Percentiles rank a stretch among this genome's conserved stretches.
Conservation (phyloP, 805 yeast species). For the Metschnikowia bowlesiae region DNA sequence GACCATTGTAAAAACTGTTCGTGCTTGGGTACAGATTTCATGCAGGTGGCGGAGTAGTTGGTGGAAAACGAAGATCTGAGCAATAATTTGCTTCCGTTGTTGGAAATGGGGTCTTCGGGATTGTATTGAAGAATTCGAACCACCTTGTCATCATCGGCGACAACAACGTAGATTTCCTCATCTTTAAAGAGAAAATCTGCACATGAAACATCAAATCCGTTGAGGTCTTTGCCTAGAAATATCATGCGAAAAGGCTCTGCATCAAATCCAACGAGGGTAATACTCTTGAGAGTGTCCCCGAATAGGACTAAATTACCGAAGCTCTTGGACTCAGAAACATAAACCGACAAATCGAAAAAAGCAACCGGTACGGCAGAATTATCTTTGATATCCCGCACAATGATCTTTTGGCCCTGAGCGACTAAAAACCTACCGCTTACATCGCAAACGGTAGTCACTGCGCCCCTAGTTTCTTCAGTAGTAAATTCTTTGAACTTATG, state of each 20-base stretch:
- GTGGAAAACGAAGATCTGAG: constrained; percentile 66
- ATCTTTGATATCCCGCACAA: constrained; percentile 80
- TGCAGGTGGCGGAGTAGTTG: constrained; percentile 55
- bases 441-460: constrained; percentile 72
- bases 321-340: constrained; percentile 72
- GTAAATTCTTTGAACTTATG: constrained; percentile 70
- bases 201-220: constrained; percentile 56
- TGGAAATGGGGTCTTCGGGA: constrained; percentile 83
- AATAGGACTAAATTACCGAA: constrained; percentile 76
- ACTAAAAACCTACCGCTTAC: constrained; percentile 79
- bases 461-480: constrained; percentile 75
- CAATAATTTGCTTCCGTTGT: constrained; percentile 72
- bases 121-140: constrained; percentile 79
- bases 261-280: constrained; percentile 83
- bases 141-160: constrained; percentile 63
- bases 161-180: constrained; percentile 60
- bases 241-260: constrained; percentile 92
- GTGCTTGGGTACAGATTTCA: constrained; percentile 43
- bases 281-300: constrained; percentile 75
- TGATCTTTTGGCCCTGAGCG: constrained; percentile 79
- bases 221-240: constrained; percentile 68
- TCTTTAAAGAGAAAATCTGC: constrained; percentile 76
- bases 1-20: constrained; percentile 28
- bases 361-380: constrained; percentile 93
- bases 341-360: constrained; percentile 80